Conservation (phyloP, 225 moss, liverwort and hornwort genomes). For the Polytrichum formosum region DNA sequence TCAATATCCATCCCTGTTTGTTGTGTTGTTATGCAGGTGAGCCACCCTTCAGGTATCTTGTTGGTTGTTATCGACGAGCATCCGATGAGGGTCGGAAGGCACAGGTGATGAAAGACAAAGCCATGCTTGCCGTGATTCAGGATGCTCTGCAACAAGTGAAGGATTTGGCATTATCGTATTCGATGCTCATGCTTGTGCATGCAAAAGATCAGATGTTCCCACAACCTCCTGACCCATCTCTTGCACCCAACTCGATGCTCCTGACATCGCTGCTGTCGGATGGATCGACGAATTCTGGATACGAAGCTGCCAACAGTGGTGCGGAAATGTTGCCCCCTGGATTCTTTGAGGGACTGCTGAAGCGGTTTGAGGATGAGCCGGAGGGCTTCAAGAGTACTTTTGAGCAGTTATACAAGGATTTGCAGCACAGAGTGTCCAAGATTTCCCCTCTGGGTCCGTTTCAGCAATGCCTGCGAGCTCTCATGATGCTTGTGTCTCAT, state of each 20-base stretch:
- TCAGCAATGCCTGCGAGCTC: constrained; percentile 68
- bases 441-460: constrained; percentile 85
- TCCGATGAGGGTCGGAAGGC: constrained; percentile 77
- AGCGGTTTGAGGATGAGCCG: constrained; percentile 79
- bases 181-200: constrained; percentile 75
- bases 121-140: constrained; percentile 67
- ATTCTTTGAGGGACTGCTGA: constrained; percentile 76
- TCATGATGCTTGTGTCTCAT: constrained; percentile 65
- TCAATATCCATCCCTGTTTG: too few species aligned
- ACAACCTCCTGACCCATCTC: constrained; percentile 43
- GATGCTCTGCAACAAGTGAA: constrained; percentile 76
- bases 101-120: constrained; percentile 78
- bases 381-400: constrained; percentile 66
- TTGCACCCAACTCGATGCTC: constrained; percentile 49
- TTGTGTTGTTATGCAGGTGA: constrained; percentile 19
- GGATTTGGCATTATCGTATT: constrained; percentile 79
- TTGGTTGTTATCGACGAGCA: constrained; percentile 78
- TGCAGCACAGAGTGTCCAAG: constrained; percentile 66
- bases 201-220: constrained; percentile 73
- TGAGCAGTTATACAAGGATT: constrained; percentile 61
- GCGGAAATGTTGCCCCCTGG: constrained; percentile 69
- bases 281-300: constrained; percentile 58
- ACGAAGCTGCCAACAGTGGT: constrained; percentile 41
- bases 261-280: constrained; percentile 69
- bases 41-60: constrained; percentile 73